Conservation (phyloP, 2,329 filamentous ascomycete species). For the Coniella lustricola region DNA sequence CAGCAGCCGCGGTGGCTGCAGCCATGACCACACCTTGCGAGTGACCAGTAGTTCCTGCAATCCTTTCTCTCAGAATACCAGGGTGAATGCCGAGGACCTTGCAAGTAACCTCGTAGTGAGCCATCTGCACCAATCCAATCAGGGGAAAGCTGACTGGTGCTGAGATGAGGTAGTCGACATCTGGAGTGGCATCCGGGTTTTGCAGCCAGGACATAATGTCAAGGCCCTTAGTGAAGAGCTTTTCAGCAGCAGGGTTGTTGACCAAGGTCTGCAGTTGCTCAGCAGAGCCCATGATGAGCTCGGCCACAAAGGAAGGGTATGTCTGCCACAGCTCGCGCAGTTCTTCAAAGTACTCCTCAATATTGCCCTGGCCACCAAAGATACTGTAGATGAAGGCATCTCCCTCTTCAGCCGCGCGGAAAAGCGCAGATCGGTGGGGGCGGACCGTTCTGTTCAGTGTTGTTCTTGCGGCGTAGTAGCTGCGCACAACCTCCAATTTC, state of each 20-base stretch:
- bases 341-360: slow-evolving; percentile 99
- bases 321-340: slow-evolving; percentile 84
- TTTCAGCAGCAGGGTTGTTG: slow-evolving; percentile 77
- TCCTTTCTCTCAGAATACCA: slow-evolving; percentile 75
- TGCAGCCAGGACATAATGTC: slow-evolving; percentile 93
- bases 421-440: slow-evolving; percentile 85
- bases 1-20: slow-evolving; percentile 81
- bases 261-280: slow-evolving; percentile 82
- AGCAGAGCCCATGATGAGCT: slow-evolving; percentile 73
- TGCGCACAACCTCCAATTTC: slow-evolving; percentile 81
- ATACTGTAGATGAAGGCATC: slow-evolving; percentile 85
- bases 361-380: slow-evolving; percentile 96
- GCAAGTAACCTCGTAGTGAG: slow-evolving; percentile 92
- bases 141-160: slow-evolving; percentile 92
- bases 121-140: slow-evolving; percentile 92
- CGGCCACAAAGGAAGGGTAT: slow-evolving; percentile 84
- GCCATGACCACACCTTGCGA: slow-evolving; percentile 95
- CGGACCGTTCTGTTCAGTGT: slow-evolving; percentile 81
- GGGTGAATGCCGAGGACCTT: slow-evolving; percentile 85
- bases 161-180: slow-evolving; percentile 89
- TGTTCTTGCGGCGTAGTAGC: slow-evolving; percentile 85
- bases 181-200: slow-evolving; percentile 80
- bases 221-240: slow-evolving; percentile 94
- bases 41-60: slow-evolving; percentile 87
- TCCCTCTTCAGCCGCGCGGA: slow-evolving; percentile 79